Evolutionary conservation across 140 eudicot genomes (phyloP), one percentile per base, ranked within the genome.

Genomic region (Eryngium alpinum): DNA sequence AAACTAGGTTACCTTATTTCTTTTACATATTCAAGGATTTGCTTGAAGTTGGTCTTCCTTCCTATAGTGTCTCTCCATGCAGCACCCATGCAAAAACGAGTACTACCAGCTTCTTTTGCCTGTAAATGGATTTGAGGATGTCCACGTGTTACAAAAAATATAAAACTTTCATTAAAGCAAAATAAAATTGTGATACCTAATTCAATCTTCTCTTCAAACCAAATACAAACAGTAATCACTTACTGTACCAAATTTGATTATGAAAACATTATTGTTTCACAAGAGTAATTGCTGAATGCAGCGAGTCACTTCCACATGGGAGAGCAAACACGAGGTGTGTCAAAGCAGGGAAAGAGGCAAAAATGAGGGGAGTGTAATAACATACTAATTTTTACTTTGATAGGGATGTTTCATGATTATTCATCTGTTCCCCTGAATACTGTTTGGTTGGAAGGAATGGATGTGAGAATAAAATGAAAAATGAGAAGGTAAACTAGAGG

Each of bases 31-130:
- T 91, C 99, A 74, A 96, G 97, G 76, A 96, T 96, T 81, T 93
- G 97, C 73, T 81, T 93, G 87, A 96, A 93, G 89, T 93, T 96
- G 75, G 99, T 96, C 84, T 96, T 96, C 84, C 99, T 88, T 82
- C 99, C 98, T 72, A 90, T 83, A 14, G 98, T 93, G 79, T 96
- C 99, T 82, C 98, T 93, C 99, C 99, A 96, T 25, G 99, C 98
- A 72, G 99, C 99, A 86, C 99, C 99, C 99, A 96, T 96, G 85
- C 99, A 96, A 81, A 96, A 93, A 29, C 99, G 92, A 77, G 99
- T 96, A 87, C 99, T 96, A 6, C 99, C 99, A 60, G 94, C 98
- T 72, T 91, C 99, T 88, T 96, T 96, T 15, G 99, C 99, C 99
- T 96, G 97, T 57, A 74, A 59, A 81, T 59, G 18, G 59, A 63